A percentile compares a stretch with the other conserved stretches of the same genome.
Evolutionary conservation across 2,329 filamentous ascomycete species (phyloP).

Genomic region (Cladosporium sp.): DNA sequence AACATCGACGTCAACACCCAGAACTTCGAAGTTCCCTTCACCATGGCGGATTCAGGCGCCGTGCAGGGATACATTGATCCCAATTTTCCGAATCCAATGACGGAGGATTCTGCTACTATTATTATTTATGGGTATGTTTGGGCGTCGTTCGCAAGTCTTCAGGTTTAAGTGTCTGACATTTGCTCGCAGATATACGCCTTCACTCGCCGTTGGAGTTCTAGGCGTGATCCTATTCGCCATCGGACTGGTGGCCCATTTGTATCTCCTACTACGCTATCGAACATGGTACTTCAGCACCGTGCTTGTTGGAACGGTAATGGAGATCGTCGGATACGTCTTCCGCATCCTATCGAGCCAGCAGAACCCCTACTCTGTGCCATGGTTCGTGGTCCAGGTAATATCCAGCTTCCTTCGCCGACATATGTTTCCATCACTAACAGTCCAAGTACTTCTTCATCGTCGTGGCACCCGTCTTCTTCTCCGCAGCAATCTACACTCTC

Average conservation of each 20-base stretch:
- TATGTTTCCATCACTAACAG: background rate
- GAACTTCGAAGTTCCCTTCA: too few species aligned
- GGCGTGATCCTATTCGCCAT: constrained; percentile 43
- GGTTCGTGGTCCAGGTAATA: constrained; percentile 46
- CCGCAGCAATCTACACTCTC: constrained; percentile 53
- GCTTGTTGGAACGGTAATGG: constrained; percentile 42
- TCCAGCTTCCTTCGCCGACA: background rate
- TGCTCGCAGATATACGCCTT: constrained; percentile 42
- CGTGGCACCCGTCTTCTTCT: constrained; percentile 54
- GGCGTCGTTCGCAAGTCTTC: background rate
- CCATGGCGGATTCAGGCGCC: background rate
- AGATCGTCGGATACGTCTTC: constrained; percentile 48
- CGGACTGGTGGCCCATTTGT: constrained; percentile 36
- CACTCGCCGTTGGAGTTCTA: constrained; percentile 41
- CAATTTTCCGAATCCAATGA: constrained; percentile 47
- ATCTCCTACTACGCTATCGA: constrained; percentile 32
- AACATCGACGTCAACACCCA: too few species aligned
- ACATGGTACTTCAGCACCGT: constrained; percentile 47
- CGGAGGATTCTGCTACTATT: constrained; percentile 43
- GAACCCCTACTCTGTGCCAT: constrained; percentile 51
- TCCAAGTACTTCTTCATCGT: constrained; percentile 55
- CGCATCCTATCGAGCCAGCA: constrained; percentile 45
- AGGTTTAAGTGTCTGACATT: constrained; percentile 9
- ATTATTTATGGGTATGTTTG: constrained; percentile 41
- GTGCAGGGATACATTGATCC: constrained; percentile 46